Conservation (phyloP, 163 green algal species). For the Scenedesmus sp. region DNA sequence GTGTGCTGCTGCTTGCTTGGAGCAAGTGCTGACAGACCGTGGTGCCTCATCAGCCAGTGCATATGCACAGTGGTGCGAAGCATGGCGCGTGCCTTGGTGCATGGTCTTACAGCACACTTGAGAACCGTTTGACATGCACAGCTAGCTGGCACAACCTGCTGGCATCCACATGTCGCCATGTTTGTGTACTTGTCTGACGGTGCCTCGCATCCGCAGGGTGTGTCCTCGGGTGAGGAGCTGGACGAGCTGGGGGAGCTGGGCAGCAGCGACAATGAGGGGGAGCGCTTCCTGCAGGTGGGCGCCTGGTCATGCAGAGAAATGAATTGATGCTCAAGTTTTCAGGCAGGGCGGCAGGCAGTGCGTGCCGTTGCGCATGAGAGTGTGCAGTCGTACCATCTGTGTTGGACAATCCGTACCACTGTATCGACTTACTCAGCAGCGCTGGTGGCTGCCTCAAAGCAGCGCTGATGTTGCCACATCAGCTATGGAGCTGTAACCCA, state of each 20-base stretch:
- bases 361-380: too few relatives aligned
- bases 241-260: constrained; percentile 39
- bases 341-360: too few relatives aligned
- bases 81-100: too few relatives aligned
- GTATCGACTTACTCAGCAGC: too few relatives aligned
- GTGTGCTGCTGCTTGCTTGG: background rate
- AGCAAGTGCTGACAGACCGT: background rate
- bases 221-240: constrained; percentile 33
- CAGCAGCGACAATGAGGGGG: constrained; percentile 48
- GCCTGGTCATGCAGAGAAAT: too few relatives aligned
- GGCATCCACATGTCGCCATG: background rate
- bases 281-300: constrained; percentile 26
- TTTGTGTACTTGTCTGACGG: background rate
- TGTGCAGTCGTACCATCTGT: too few relatives aligned
- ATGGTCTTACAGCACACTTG: background rate
- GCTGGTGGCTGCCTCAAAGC: too few relatives aligned
- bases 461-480: too few relatives aligned
- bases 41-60: background rate
- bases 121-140: background rate
- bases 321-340: too few relatives aligned
- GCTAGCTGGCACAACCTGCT: background rate
- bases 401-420: too few relatives aligned
- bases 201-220: background rate
- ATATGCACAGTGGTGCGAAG: too few relatives aligned
- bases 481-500: too few relatives aligned